phyloP scores from a whole-genome alignment of 192 early-diverging fungal species.

The Hyaloraphidium curvatum region DNA sequence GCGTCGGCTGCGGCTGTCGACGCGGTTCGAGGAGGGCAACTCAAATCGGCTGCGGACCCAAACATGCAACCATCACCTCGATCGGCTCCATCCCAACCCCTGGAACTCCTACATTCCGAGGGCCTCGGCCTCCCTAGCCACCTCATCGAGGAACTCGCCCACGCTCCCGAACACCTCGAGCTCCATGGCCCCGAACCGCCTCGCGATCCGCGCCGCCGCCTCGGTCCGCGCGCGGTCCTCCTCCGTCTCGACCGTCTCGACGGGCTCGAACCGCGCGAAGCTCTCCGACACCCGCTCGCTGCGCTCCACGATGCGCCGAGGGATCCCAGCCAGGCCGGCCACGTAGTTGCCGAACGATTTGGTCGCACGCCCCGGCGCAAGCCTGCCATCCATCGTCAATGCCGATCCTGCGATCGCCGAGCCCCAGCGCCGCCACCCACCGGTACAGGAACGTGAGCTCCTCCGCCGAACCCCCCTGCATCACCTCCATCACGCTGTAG shows the following conservation, averaged over 20 bases:
- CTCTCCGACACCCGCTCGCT: conserved; percentile 2
- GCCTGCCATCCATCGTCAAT: conserved; percentile 7
- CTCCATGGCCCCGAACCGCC: background rate
- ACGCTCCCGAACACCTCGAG: no score
- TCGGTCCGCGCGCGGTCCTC: background rate
- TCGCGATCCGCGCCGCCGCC: background rate
- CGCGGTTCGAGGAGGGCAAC: no score
- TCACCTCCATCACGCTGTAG: conserved; percentile 37
- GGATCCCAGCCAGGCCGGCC: conserved; percentile 23
- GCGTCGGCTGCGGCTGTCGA: no score
- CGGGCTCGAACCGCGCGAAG: background rate
- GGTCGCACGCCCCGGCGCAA: conserved; percentile 15
- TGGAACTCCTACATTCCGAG: no score
- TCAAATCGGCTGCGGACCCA: no score
- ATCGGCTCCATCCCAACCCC: no score
- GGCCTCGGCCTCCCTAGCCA: no score
- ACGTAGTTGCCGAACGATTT: conserved; percentile 24
- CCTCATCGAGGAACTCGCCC: no score
- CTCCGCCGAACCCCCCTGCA: conserved; percentile 13
- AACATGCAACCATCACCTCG: no score
- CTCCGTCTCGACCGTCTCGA: background rate
- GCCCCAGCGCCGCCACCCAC: conserved; percentile 4
- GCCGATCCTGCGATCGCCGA: background rate
- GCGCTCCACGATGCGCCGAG: conserved; percentile 12
- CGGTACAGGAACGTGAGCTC: conserved; percentile 43